phyloP scores from a whole-genome alignment of 371 early-diverging fungal genomes.

The Smittium culicis region DNA sequence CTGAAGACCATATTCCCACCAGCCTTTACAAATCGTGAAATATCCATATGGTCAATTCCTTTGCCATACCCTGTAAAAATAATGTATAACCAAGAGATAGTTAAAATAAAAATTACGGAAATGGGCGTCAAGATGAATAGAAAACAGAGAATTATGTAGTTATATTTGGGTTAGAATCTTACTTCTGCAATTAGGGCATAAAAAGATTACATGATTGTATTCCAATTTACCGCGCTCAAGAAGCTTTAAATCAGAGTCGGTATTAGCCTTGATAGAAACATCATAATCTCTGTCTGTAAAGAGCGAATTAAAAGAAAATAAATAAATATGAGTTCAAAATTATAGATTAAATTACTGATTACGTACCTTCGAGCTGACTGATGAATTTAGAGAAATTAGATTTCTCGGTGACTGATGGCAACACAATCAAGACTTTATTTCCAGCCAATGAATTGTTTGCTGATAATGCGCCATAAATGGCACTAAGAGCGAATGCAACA shows the following conservation, averaged over 20 bases:
- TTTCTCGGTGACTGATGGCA: constrained; percentile 30
- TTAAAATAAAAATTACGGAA: not conserved
- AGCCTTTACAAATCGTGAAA: constrained; percentile 70
- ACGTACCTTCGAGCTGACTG: constrained; percentile 49
- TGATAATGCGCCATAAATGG: too few species aligned
- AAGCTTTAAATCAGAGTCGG: constrained; percentile 29
- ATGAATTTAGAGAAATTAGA: constrained; percentile 43
- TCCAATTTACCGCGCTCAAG: constrained; percentile 37
- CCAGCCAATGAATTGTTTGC: not conserved
- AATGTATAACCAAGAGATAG: not conserved
- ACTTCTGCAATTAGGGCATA: constrained; percentile 21
- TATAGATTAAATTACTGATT: not conserved
- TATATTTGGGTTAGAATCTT: not conserved
- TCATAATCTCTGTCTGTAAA: constrained; percentile 47
- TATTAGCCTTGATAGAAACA: constrained; percentile 36
- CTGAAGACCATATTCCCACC: constrained; percentile 87
- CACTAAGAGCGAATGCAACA: too few species aligned
- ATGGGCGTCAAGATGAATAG: not conserved
- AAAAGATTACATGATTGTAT: constrained; percentile 56
- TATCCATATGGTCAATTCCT: constrained; percentile 34
- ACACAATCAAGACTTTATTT: not conserved
- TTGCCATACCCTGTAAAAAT: constrained; percentile 25
- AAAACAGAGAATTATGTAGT: not conserved
- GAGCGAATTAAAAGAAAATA: not conserved
- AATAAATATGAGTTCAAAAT: not conserved